Percentiles rank a stretch among this genome's conserved stretches.
These are phyloP conservation scores for Chlamydomonas applanata DNA, from an alignment of 139 green algal genomes.

Conservation along the genomic window DNA sequence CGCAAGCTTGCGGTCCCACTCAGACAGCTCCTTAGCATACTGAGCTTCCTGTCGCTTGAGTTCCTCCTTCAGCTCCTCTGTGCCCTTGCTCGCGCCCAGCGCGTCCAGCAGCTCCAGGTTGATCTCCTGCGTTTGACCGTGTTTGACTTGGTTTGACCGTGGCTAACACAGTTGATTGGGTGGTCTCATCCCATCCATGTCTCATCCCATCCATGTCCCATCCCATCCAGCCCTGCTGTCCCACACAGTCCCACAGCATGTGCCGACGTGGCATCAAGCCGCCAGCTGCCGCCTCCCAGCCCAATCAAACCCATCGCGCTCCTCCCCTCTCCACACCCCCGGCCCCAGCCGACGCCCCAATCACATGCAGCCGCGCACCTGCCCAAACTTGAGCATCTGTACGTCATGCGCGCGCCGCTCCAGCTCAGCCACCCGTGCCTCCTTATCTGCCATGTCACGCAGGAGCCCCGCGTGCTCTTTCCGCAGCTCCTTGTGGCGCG, in stretches of 20 bases:
- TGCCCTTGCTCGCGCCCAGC: slow-evolving; percentile 49
- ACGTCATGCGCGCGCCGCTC: slow-evolving; percentile 64
- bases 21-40: slow-evolving; percentile 47
- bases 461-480: slow-evolving; percentile 61
- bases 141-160: no score
- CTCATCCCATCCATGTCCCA: no score
- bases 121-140: slow-evolving; percentile 30
- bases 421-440: slow-evolving; percentile 61
- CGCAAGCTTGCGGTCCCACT: slow-evolving; percentile 57
- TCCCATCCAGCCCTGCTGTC: not conserved
- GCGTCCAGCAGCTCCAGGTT: slow-evolving; percentile 73
- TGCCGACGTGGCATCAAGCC: no score
- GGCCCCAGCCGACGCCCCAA: no score
- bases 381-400: slow-evolving; percentile 82
- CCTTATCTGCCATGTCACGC: slow-evolving; percentile 56
- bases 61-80: slow-evolving; percentile 61
- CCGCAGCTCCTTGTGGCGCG: slow-evolving; percentile 59
- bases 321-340: no score
- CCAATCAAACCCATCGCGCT: no score
- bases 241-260: no score
- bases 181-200: no score
- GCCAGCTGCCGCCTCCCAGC: no score
- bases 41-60: slow-evolving; percentile 49
- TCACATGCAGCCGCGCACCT: no score
- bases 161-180: no score